A percentile compares a stretch with the other conserved stretches of the same genome.
phyloP scores from a whole-genome alignment of 495 filamentous ascomycete species.

The Astrothelium macrocarpum region DNA sequence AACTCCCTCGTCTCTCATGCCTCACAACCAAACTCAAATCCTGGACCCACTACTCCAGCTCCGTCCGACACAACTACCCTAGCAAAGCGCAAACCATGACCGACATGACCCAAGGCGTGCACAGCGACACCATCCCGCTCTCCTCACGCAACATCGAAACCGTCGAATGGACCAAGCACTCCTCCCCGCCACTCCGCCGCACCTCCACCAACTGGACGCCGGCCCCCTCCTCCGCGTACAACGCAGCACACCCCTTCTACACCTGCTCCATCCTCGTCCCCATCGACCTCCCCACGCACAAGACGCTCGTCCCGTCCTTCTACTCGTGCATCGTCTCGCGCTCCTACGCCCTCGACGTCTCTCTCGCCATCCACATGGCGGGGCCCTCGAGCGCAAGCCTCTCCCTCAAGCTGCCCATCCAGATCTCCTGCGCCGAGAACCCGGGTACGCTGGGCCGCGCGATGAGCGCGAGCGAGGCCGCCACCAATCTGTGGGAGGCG shows the following conservation, averaged over 20 bases:
- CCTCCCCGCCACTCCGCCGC: slow-evolving; percentile 37
- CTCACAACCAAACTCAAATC: slow-evolving; percentile 63
- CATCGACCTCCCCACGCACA: slow-evolving; percentile 58
- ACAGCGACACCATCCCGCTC: slow-evolving; percentile 51
- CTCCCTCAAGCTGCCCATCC: slow-evolving; percentile 63
- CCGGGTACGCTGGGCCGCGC: slow-evolving; percentile 14
- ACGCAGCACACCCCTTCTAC: slow-evolving; percentile 44
- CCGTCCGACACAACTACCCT: slow-evolving; percentile 41
- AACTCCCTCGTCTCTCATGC: slow-evolving; percentile 58
- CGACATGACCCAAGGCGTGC: slow-evolving; percentile 51
- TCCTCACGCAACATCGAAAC: slow-evolving; percentile 55
- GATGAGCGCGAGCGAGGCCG: neutral
- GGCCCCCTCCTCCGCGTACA: slow-evolving; percentile 35
- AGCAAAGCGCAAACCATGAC: slow-evolving; percentile 37
- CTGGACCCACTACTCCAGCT: slow-evolving; percentile 60
- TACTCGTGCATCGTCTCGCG: slow-evolving; percentile 76
- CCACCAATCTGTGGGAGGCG: neutral
- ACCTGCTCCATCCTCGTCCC: slow-evolving; percentile 63
- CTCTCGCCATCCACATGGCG: slow-evolving; percentile 50
- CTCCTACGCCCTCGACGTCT: slow-evolving; percentile 64
- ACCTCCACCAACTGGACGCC: slow-evolving; percentile 43
- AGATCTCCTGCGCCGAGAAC: slow-evolving; percentile 42
- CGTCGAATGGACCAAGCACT: slow-evolving; percentile 56
- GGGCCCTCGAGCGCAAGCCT: slow-evolving; percentile 47
- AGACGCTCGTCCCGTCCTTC: slow-evolving; percentile 77